A percentile compares a stretch with the other conserved stretches of the same genome.
These are phyloP conservation scores for Rhizoctonia solani DNA, from an alignment of 1,284 basidiomycete genomes.

Conservation along the genomic window DNA sequence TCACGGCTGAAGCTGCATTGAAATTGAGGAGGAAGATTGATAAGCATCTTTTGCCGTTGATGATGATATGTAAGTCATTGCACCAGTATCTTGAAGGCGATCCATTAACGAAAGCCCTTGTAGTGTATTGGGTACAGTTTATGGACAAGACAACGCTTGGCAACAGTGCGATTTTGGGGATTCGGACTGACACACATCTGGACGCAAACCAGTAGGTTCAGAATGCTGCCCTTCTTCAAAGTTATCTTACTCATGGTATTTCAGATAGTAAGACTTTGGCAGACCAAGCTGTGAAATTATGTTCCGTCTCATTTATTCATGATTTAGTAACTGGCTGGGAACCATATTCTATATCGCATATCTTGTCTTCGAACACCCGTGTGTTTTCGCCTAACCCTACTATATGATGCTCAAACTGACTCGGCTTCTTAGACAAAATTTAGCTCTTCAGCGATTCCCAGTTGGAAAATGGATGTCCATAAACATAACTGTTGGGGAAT, in stretches of 20 bases:
- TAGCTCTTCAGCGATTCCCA: slow-evolving; percentile 43
- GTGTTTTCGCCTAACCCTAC: slow-evolving; percentile 19
- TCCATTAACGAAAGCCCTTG: no score
- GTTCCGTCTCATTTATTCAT: background rate
- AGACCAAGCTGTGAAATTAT: background rate
- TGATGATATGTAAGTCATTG: slow-evolving; percentile 42
- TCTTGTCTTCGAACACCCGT: slow-evolving; percentile 45
- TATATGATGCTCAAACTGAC: background rate
- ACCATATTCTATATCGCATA: slow-evolving; percentile 47
- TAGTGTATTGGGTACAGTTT: slow-evolving; percentile 41
- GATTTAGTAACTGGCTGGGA: slow-evolving; percentile 42
- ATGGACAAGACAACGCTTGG: slow-evolving; percentile 41
- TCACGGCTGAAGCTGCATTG: slow-evolving; percentile 39
- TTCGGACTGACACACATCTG: slow-evolving; percentile 42
- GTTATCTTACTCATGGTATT: background rate
- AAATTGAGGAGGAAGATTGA: slow-evolving; percentile 42
- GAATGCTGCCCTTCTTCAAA: no score
- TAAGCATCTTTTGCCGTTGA: slow-evolving; percentile 42
- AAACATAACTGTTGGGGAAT: slow-evolving; percentile 46
- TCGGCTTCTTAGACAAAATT: slow-evolving; percentile 22
- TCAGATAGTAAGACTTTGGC: slow-evolving; percentile 31
- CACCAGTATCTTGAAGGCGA: slow-evolving; percentile 34
- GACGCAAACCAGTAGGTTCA: slow-evolving; percentile 40
- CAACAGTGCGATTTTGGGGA: slow-evolving; percentile 42
- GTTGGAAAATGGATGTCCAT: slow-evolving; percentile 44